Percentiles rank a stretch among this genome's conserved stretches.
Evolutionary conservation across 2,329 filamentous ascomycete genomes (phyloP).

Genomic region (Didymella keratinophila): DNA sequence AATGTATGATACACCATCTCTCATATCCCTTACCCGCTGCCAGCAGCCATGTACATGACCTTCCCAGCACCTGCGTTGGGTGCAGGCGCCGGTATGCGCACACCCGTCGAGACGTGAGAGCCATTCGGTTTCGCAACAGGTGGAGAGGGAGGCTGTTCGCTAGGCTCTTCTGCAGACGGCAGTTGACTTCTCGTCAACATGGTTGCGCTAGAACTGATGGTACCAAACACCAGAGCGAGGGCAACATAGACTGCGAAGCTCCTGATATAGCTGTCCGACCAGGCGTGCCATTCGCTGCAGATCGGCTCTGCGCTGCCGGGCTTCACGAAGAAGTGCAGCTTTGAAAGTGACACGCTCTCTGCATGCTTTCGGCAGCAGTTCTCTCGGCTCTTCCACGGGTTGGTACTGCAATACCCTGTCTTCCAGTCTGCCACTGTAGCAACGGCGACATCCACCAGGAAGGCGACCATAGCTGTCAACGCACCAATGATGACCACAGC

Average conservation of each 20-base stretch:
- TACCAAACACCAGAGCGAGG: slow-evolving; percentile 59
- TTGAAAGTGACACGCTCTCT: background rate
- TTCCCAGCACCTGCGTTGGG: slow-evolving; percentile 51
- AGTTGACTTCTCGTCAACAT: slow-evolving; percentile 60
- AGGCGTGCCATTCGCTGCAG: slow-evolving; percentile 55
- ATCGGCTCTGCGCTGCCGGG: slow-evolving; percentile 31
- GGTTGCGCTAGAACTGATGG: slow-evolving; percentile 59
- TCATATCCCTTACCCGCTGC: slow-evolving; percentile 53
- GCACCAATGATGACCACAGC: slow-evolving; percentile 62
- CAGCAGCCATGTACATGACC: slow-evolving; percentile 66
- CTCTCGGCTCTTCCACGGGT: slow-evolving; percentile 58
- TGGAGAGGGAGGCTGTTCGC: slow-evolving; percentile 18
- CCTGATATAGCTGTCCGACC: slow-evolving; percentile 53
- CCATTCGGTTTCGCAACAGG: slow-evolving; percentile 9
- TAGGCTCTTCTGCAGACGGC: slow-evolving; percentile 52
- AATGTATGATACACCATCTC: too few relatives aligned
- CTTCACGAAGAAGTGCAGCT: background rate
- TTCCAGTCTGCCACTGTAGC: slow-evolving; percentile 66
- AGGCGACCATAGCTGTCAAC: slow-evolving; percentile 64
- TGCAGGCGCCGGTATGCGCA: slow-evolving; percentile 10
- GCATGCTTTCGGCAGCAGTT: slow-evolving; percentile 55
- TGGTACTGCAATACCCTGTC: slow-evolving; percentile 61
- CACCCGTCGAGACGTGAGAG: slow-evolving; percentile 5
- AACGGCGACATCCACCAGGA: slow-evolving; percentile 63
- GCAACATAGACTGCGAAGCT: slow-evolving; percentile 60